Evolutionary conservation across 805 yeast species (phyloP).

Genomic region (Nakazawaea siamensis): DNA sequence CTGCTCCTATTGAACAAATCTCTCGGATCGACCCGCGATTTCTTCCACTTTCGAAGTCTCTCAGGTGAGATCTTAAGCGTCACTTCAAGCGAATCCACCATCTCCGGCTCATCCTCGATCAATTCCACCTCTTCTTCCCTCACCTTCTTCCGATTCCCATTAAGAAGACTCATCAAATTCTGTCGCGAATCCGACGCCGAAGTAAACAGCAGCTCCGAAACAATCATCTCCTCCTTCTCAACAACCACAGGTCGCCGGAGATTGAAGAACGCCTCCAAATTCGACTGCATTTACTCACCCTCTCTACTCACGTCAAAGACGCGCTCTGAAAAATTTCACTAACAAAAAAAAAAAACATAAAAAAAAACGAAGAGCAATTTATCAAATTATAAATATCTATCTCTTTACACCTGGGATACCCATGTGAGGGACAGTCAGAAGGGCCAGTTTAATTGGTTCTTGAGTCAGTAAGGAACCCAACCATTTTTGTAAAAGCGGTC

Average conservation of each 20-base stretch:
- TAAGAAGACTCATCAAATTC: conserved; percentile 1
- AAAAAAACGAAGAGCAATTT: too few species aligned
- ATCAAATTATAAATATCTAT: too few species aligned
- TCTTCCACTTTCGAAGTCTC: background rate
- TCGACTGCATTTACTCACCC: conserved; percentile 9
- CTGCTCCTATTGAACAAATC: conserved; percentile 1
- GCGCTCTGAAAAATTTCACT: too few species aligned
- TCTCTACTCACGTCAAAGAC: too few species aligned
- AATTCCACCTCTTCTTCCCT: background rate
- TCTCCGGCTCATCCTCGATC: background rate
- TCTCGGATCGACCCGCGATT: conserved; percentile 1
- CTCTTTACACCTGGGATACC: too few species aligned
- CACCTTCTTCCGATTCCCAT: background rate
- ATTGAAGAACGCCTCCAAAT: conserved; percentile 5
- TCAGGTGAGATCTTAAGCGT: conserved; percentile 1
- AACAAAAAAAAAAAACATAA: too few species aligned
- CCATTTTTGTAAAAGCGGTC: too few species aligned
- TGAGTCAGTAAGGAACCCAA: too few species aligned
- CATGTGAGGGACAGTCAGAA: too few species aligned
- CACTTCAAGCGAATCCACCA: background rate
- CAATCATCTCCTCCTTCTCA: background rate
- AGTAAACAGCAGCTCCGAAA: background rate
- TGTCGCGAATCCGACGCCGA: background rate
- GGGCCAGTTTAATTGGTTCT: too few species aligned
- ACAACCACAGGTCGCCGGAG: background rate